Conservation (phyloP, 2,329 filamentous ascomycete genomes). For the Ophiocordyceps camponoti-floridani region DNA sequence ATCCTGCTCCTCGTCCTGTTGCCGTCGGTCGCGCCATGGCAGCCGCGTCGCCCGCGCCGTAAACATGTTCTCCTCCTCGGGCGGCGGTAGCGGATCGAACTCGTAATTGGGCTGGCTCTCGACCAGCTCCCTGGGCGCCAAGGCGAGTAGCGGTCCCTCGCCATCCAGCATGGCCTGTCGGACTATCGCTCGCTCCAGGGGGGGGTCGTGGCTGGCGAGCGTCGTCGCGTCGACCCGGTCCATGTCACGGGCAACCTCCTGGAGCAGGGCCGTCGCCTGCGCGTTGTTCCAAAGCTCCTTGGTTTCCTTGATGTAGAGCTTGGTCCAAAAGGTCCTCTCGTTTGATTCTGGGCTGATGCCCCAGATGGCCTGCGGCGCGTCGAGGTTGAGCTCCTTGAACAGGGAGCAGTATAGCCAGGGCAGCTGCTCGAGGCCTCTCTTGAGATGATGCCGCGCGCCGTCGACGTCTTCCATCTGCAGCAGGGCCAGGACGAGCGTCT, state of each 20-base stretch:
- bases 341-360: constrained; percentile 48
- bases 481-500: constrained; percentile 61
- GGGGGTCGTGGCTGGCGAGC: constrained; percentile 20
- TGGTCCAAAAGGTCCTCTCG: constrained; percentile 47
- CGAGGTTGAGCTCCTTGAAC: constrained; percentile 64
- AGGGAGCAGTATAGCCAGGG: constrained; percentile 76
- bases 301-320: constrained; percentile 57
- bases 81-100: constrained; percentile 68
- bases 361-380: constrained; percentile 69
- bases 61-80: constrained; percentile 33
- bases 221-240: constrained; percentile 20
- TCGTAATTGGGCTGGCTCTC: constrained; percentile 48
- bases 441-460: constrained; percentile 47
- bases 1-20: constrained; percentile 4
- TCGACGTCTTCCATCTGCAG: constrained; percentile 49
- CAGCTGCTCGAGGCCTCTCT: constrained; percentile 48
- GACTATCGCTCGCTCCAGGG: constrained; percentile 33
- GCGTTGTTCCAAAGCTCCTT: constrained; percentile 79
- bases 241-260: constrained; percentile 45
- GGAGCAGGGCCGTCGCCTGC: constrained; percentile 48
- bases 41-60: constrained; percentile 21
- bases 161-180: constrained; percentile 68
- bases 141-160: constrained; percentile 48
- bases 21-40: constrained; percentile 19
- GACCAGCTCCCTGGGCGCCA: constrained; percentile 49